These are phyloP conservation scores for Bimuria novae-zelandiae DNA, from an alignment of 2,329 filamentous ascomycete genomes.

Conservation along the genomic window DNA sequence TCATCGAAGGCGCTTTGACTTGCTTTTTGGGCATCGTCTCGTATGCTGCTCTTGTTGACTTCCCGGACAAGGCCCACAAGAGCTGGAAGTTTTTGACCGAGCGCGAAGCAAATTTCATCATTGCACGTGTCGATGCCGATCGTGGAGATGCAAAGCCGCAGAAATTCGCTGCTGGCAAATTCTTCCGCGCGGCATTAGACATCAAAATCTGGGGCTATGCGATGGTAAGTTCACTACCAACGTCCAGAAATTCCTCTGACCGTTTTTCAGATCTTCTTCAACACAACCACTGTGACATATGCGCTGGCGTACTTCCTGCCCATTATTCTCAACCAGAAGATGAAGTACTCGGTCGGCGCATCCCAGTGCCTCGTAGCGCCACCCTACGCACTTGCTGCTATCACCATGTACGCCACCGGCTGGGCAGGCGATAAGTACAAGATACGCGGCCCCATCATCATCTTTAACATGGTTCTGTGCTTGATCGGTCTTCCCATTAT, in stretches of 20 bases:
- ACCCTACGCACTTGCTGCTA: constrained; percentile 42
- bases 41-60: constrained; percentile 53
- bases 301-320: constrained; percentile 80
- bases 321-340: constrained; percentile 66
- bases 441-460: constrained; percentile 68
- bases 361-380: constrained; percentile 72
- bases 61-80: constrained; percentile 50
- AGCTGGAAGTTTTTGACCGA: constrained; percentile 52
- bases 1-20: constrained; percentile 51
- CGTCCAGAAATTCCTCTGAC: constrained; percentile 16
- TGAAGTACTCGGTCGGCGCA: constrained; percentile 67
- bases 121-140: constrained; percentile 58
- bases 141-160: constrained; percentile 57
- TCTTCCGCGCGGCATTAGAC: constrained; percentile 54
- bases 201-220: constrained; percentile 62
- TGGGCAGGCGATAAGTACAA: constrained; percentile 70
- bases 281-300: constrained; percentile 73
- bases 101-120: constrained; percentile 54
- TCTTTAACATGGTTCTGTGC: constrained; percentile 67
- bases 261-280: constrained; percentile 54
- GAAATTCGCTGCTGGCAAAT: constrained; percentile 54
- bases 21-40: constrained; percentile 45
- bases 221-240: constrained; percentile 29
- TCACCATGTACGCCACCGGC: constrained; percentile 57
- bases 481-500: constrained; percentile 74